These are phyloP conservation scores for Ananas comosus DNA, from an alignment of 176 grass and related monocot species.

Conservation along the genomic window DNA sequence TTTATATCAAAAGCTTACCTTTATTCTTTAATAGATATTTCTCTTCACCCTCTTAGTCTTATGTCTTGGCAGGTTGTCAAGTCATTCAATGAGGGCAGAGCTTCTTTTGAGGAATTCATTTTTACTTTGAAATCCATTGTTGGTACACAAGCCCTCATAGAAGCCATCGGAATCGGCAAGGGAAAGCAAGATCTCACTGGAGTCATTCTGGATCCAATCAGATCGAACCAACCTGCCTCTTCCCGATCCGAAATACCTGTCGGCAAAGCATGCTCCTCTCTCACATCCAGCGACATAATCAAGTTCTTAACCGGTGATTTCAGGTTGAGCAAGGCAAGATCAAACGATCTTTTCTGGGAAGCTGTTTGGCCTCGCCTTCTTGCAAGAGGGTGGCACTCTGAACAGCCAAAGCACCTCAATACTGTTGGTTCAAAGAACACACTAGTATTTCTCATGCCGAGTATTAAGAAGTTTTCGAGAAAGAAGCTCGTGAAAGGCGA, in stretches of 20 bases:
- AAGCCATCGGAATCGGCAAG: slow-evolving; percentile 74
- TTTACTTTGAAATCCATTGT: slow-evolving; percentile 46
- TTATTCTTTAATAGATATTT: background rate
- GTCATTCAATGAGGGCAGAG: slow-evolving; percentile 57
- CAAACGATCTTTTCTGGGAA: slow-evolving; percentile 99
- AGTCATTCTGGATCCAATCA: slow-evolving; percentile 66
- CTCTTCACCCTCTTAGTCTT: background rate
- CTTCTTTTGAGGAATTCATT: slow-evolving; percentile 81
- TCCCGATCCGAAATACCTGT: slow-evolving; percentile 57
- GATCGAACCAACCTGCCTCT: slow-evolving; percentile 36
- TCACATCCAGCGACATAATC: slow-evolving; percentile 64
- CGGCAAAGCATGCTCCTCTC: slow-evolving; percentile 82
- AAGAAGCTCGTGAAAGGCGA: slow-evolving; percentile 79
- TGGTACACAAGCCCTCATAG: slow-evolving; percentile 53
- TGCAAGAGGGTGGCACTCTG: slow-evolving; percentile 75
- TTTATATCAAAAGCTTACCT: background rate
- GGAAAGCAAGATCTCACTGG: slow-evolving; percentile 85
- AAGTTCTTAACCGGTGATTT: slow-evolving; percentile 92
- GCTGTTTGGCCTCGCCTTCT: slow-evolving; percentile 95
- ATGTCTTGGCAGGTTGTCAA: slow-evolving; percentile 53
- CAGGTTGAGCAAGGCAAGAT: slow-evolving; percentile 88
- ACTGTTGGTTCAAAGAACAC: slow-evolving; percentile 41
- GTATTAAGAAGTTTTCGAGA: slow-evolving; percentile 72
- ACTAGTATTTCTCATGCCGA: slow-evolving; percentile 74
- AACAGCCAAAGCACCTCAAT: slow-evolving; percentile 58